phyloP scores from a whole-genome alignment of 805 yeast genomes.

The Crinitomyces ghanaensis region DNA sequence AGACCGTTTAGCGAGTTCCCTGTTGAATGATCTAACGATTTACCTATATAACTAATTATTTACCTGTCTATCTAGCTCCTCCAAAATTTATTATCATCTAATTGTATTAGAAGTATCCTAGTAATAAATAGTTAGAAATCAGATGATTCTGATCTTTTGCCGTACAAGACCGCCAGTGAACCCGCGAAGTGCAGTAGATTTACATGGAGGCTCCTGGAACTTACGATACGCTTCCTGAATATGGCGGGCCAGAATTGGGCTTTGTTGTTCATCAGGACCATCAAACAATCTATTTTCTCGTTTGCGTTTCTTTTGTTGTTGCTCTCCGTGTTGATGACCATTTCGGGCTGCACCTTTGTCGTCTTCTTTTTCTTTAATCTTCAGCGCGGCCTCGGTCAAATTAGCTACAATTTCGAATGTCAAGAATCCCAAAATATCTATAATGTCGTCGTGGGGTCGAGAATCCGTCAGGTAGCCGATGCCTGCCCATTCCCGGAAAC shows the following conservation, averaged over 20 bases:
- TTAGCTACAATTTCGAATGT: conserved; percentile 96
- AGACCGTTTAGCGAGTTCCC: conserved; percentile 1
- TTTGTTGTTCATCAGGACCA: conserved; percentile 75
- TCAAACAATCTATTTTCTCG: conserved; percentile 57
- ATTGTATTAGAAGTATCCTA: background rate
- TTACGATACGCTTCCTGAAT: conserved; percentile 84
- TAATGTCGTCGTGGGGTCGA: conserved; percentile 90
- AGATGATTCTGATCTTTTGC: conserved; percentile 41
- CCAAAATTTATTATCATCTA: no score
- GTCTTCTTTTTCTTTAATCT: conserved; percentile 61
- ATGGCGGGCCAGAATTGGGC: conserved; percentile 69
- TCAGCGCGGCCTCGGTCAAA: conserved; percentile 82
- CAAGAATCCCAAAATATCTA: conserved; percentile 87
- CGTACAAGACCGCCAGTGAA: conserved; percentile 59
- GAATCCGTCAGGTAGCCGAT: conserved; percentile 73
- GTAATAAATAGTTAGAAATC: conserved; percentile 4
- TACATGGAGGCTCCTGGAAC: conserved; percentile 47
- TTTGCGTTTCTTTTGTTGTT: conserved; percentile 34
- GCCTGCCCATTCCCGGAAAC: conserved; percentile 96
- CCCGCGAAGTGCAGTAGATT: conserved; percentile 53
- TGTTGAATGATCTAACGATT: background rate
- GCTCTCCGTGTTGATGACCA: no score
- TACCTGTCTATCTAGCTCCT: no score
- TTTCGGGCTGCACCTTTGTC: conserved; percentile 29
- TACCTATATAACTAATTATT: no score